Percentiles rank a stretch among this genome's conserved stretches.
Conservation (phyloP, 2,329 filamentous ascomycete species). For the Pseudocercospora musae region DNA sequence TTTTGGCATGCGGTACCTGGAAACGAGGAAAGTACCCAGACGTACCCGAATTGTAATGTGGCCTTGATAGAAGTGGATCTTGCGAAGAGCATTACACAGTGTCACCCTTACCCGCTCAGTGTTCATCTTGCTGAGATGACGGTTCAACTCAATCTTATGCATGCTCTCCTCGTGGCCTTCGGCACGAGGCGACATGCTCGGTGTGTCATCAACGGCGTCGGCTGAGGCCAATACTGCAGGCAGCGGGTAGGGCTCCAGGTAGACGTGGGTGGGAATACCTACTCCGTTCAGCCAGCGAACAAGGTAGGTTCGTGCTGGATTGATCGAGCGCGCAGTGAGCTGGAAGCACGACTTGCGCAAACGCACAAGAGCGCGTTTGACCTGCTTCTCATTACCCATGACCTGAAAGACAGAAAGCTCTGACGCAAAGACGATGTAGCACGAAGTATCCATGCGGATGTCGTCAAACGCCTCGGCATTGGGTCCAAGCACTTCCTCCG, state of each 20-base stretch:
- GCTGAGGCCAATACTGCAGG: conserved; percentile 2
- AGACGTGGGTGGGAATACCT: conserved; percentile 17
- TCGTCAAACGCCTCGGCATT: conserved; percentile 45
- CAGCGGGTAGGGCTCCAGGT: conserved; percentile 16
- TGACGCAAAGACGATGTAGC: conserved; percentile 41
- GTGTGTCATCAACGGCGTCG: not conserved
- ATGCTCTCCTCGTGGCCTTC: conserved; percentile 5
- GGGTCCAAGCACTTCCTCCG: conserved; percentile 41
- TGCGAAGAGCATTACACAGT: conserved; percentile 27
- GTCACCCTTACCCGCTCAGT: conserved; percentile 16
- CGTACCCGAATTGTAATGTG: conserved; percentile 34
- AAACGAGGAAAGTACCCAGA: conserved; percentile 36
- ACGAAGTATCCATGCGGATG: conserved; percentile 41
- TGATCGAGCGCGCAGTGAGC: conserved; percentile 34
- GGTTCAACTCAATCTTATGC: not conserved
- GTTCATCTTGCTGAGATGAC: conserved; percentile 3
- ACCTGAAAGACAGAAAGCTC: conserved; percentile 31
- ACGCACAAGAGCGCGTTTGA: conserved; percentile 33
- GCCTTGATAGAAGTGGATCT: conserved; percentile 36
- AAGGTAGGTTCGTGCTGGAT: conserved; percentile 27
- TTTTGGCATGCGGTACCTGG: conserved; percentile 20
- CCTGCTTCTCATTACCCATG: conserved; percentile 28
- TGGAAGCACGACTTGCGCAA: conserved; percentile 40
- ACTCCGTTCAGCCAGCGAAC: conserved; percentile 22
- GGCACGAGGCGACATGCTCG: conserved; percentile 15